These are phyloP conservation scores for Sarocladium kiliense DNA, from an alignment of 2,329 filamentous ascomycete genomes.

Conservation along the genomic window DNA sequence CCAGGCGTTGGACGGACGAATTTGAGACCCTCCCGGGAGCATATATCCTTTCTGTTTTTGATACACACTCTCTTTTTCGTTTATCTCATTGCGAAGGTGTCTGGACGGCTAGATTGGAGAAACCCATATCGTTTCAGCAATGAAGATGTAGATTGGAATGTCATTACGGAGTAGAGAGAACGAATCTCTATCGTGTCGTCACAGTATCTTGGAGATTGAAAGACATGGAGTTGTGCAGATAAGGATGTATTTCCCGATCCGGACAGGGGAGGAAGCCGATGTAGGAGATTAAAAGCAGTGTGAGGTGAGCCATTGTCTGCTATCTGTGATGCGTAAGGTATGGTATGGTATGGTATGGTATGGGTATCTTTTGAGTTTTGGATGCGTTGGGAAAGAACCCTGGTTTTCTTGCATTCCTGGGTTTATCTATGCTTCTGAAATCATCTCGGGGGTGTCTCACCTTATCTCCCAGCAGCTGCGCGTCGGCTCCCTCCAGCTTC, in stretches of 20 bases:
- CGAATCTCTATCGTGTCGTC: too few species aligned
- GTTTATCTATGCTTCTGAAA: not conserved
- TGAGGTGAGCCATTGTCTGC: not conserved
- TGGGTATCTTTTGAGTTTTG: not conserved
- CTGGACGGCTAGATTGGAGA: not conserved
- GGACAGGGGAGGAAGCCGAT: not conserved
- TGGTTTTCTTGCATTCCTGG: not conserved
- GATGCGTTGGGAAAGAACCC: not conserved
- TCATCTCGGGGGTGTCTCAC: not conserved
- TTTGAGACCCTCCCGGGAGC: too few species aligned
- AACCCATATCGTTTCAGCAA: too few species aligned
- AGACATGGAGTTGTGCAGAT: too few species aligned
- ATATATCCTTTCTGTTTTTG: not conserved
- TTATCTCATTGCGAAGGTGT: not conserved
- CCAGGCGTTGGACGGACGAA: constrained; percentile 1
- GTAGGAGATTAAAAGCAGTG: not conserved
- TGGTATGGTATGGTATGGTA: not conserved
- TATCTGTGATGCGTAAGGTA: not conserved
- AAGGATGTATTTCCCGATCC: not conserved
- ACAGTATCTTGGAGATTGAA: too few species aligned
- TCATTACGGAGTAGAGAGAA: too few species aligned
- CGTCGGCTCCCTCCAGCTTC: not conserved
- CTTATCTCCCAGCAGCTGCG: not conserved
- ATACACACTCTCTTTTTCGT: not conserved
- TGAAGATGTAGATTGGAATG: too few species aligned